Evolutionary conservation across 306 rosid genomes (phyloP), one percentile per base, ranked within the genome.

Genomic region (Rosa multiflora): DNA sequence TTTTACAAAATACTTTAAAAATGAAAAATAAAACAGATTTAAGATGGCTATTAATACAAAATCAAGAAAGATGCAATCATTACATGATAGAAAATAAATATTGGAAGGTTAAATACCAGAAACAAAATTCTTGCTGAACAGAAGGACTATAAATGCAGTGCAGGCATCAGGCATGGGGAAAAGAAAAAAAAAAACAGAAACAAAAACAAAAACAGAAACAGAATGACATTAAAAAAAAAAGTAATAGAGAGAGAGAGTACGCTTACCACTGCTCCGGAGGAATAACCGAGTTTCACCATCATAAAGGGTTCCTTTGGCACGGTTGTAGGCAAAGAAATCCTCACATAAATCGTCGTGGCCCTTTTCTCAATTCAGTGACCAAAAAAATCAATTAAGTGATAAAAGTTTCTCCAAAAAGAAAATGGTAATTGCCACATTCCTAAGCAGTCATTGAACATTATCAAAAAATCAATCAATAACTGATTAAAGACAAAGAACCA

Each of bases 271-370:
- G 78, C 59, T 47, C 51, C 90, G 92, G 62, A 95, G 90, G 91
- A 95, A 92, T 39, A 95, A 80, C 70, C 99, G 87, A 81, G 99
- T 95, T 87, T 95, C 97, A 72, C 99, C 98, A 76, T 92, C 99
- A 59, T 95, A 95, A 73, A 95, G 99, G 51, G 97, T 95, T 78
- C 99, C 99, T 72, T 90, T 88, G 43, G 99, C 97, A 53, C 99
- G 95, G 79, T 91, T 95, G 77, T 86, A 90, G 70, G 99, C 95
- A 85, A 92, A 95, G 88, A 95, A 95, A 62, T 80, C 87, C 85
- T 95, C 99, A 52, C 99, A 95, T 64, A 92, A 86, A 87, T 95
- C 99, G 53, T 95, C 99, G 21, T 95, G 94, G 71, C 99, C 99
- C 99, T 95, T 83, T 37, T 75, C 58, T 74, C 79, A 77, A 82